Evolutionary conservation across 345 rosid species (phyloP).

Genomic region (Syzygium aromaticum): DNA sequence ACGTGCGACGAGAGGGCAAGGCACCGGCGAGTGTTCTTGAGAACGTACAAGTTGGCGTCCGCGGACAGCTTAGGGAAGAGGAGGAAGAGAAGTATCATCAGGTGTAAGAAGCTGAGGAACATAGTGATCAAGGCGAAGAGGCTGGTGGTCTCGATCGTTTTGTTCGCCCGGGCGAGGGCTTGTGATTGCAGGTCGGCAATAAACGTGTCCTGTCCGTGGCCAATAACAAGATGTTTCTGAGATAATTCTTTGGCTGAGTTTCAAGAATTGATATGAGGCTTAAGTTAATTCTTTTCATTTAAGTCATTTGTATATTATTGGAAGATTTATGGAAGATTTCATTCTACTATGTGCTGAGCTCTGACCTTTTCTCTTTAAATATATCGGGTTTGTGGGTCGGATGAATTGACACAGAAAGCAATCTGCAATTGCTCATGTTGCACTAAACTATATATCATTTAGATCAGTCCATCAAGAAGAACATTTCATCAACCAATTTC

Average conservation of each 20-base stretch:
- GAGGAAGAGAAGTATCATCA: not conserved
- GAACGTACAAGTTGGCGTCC: conserved; percentile 29
- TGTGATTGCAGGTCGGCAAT: conserved; percentile 14
- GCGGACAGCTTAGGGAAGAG: conserved; percentile 8
- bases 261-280: not conserved
- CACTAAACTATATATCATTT: not conserved
- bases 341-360: not conserved
- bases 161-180: conserved; percentile 13
- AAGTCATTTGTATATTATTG: not conserved
- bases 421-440: not conserved
- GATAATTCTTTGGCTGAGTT: not conserved
- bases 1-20: conserved; percentile 21
- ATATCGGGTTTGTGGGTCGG: not conserved
- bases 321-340: not conserved
- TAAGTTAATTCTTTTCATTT: not conserved
- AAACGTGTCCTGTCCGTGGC: not conserved
- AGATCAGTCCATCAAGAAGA: not conserved
- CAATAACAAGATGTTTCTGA: not conserved
- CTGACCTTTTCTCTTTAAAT: not conserved
- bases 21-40: conserved; percentile 40
- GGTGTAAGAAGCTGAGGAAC: not conserved
- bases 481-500: not conserved
- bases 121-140: conserved; percentile 21
- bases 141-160: conserved; percentile 14
- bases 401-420: not conserved